Base-by-base conservation (phyloP, 352 stramenopile species). In the Phytophthora lateralis region DNA sequence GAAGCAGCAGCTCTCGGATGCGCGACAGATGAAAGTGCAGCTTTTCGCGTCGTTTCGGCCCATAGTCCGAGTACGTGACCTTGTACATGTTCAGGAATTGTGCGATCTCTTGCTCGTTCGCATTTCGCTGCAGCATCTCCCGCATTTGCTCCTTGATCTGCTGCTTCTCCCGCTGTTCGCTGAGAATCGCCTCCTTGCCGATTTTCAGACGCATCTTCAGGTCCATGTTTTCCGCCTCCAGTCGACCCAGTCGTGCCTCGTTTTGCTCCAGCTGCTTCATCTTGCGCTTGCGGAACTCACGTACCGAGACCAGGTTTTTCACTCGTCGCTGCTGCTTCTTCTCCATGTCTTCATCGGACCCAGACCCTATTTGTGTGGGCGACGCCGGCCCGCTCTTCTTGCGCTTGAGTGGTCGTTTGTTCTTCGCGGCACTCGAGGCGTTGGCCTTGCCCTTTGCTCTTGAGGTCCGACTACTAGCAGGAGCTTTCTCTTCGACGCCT, bases 81-180 rank as follows among this genome's bases (percentile, higher is more conserved):
- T 89, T 89, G 72, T 93, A 93, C 78, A 90, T 86, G 55, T 93
- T 86, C 26, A 93, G 70, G 53, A 91, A 93, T 47, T 76, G 76
- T 49, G 81, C 83, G 49, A 93, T 82, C 60, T 91, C 83, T 32
- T 86, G 76, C 56, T 90, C 81, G 29, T 77, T 79, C 3, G 83
- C 83, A 58, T 80, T 79, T 8, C 75, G 80, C 66, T 87, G 71
- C 21, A 93, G 71, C 79, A 93, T 82, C 50, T 88, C 77, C 11
- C 78, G 73, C 81, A 93, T 90, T 60, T 91, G 80, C 38, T 93
- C 77, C 56, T 91, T 93, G 55, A 91, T 90, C 54, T 83, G 75
- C 29, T 88, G 62, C 69, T 90, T 93, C 52, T 93, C 83, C 21
- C 81, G 76, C 55, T 86, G 80, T 63, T 93, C 83, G 46, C 78